A percentile compares a stretch with the other conserved stretches of the same genome.
Conservation (phyloP, 371 early-diverging fungal species). For the Mortierella sp. region DNA sequence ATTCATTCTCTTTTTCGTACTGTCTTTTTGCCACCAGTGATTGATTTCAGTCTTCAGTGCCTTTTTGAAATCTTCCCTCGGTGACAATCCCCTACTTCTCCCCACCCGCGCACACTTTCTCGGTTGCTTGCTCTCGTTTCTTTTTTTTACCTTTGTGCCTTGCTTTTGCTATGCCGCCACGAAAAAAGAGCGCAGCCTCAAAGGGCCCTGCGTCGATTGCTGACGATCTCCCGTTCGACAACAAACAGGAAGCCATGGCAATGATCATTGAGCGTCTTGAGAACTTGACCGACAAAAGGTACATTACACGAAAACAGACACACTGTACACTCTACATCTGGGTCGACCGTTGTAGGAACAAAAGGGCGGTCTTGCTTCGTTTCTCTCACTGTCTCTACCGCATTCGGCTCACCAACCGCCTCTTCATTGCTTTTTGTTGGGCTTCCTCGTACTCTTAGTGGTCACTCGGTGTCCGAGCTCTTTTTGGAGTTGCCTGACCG, state of each 20-base stretch:
- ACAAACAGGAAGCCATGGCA: constrained; percentile 40
- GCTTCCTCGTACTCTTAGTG: constrained; percentile 55
- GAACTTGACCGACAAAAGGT: constrained; percentile 50
- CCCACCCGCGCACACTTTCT: neutral
- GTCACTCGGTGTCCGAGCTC: constrained; percentile 74
- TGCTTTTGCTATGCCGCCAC: constrained; percentile 7
- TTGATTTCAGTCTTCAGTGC: too few relatives aligned
- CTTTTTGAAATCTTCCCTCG: too few relatives aligned
- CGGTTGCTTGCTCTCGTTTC: neutral
- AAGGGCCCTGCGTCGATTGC: constrained; percentile 42
- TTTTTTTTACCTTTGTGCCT: neutral
- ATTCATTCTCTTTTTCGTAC: too few relatives aligned
- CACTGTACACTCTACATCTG: too few relatives aligned
- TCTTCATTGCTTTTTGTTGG: neutral
- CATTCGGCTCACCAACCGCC: neutral
- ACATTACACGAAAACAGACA: neutral
- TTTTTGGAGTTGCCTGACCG: constrained; percentile 84
- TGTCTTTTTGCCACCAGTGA: too few relatives aligned
- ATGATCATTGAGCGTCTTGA: constrained; percentile 40
- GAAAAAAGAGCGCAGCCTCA: constrained; percentile 21
- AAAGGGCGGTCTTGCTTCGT: too few relatives aligned
- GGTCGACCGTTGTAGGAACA: neutral
- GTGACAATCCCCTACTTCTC: too few relatives aligned
- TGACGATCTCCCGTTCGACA: constrained; percentile 28
- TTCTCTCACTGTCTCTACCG: neutral